Base-by-base conservation (phyloP, 2,329 filamentous ascomycete species). In the Pyrenophora teres region DNA sequence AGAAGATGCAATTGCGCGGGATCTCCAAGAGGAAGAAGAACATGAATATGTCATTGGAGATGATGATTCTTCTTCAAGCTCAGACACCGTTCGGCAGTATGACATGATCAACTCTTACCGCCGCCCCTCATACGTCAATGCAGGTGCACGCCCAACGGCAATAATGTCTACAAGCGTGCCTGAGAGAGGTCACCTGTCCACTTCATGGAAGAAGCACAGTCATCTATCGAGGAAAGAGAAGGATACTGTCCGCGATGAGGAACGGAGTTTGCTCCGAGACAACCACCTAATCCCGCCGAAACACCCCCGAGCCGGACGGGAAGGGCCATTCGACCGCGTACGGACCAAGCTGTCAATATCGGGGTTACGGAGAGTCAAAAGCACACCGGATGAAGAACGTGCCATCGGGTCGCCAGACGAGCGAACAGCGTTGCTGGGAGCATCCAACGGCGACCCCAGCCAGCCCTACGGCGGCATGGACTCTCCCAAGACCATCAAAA, bases 51-150 rank as follows among this genome's bases (percentile, higher is more conserved):
- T 75, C 90, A 6, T 87, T 83, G 54, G 62, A 7, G 53, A 54
- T 35, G 84, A 86, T 30, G 83, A 83, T 33, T 76, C 60, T 15
- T 69, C 56, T 48, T 75, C 60, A 77, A 48, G 77, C 73, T 67
- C 62, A 5, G 68, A 80, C 80, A 76, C 77, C 8, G 62, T 78
- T 46, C 74, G 76, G 59, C 74, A 77, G 40, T 73, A 65, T 50
- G 71, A 83, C 13, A 80, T 88, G 76, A 78, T 80, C 15, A 81
- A 83, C 31, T 83, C 83, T 27, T 96, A 94, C 75, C 85, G 89
- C 48, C 83, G 91, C 39, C 90, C 91, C 1, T 89, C 86, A 60
- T 88, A 87, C 67, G 86, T 94, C 37, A 86, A 87, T 25, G 88
- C 87, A 10, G 87, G 87, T 19, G 82, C 85, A 1, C 81, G 90